Evolutionary conservation across 371 early-diverging fungal species (phyloP).

Genomic region (Coemansia sp.): DNA sequence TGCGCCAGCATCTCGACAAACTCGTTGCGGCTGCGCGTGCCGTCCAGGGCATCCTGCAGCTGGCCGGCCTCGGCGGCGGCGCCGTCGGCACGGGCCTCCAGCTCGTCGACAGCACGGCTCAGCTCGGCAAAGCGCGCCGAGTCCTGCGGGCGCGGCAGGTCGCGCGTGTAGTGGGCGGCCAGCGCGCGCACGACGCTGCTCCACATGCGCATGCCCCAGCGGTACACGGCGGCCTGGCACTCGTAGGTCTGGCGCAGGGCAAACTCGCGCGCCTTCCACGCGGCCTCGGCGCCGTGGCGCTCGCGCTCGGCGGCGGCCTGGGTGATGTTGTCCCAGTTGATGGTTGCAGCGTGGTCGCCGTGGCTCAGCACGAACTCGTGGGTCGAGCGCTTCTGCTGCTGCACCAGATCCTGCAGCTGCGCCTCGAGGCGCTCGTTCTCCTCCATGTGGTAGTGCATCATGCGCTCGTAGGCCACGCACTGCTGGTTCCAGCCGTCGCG

Average conservation of each 20-base stretch:
- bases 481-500: constrained; percentile 44
- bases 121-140: constrained; percentile 6
- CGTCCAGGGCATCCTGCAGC: constrained; percentile 14
- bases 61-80: constrained; percentile 8
- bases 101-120: constrained; percentile 19
- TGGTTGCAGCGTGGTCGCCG: constrained; percentile 13
- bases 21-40: background rate
- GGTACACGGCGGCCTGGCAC: constrained; percentile 27
- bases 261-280: constrained; percentile 19
- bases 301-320: constrained; percentile 18
- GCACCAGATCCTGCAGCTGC: constrained; percentile 10
- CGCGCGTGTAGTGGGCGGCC: constrained; percentile 1
- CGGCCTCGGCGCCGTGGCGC: constrained; percentile 13
- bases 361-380: constrained; percentile 11
- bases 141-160: background rate
- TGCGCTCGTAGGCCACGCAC: constrained; percentile 13
- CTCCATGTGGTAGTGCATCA: constrained; percentile 16
- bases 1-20: constrained; percentile 7
- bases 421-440: constrained; percentile 19
- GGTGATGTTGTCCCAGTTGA: constrained; percentile 28
- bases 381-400: constrained; percentile 21
- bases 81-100: constrained; percentile 22
- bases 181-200: constrained; percentile 19
- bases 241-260: constrained; percentile 29
- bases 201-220: constrained; percentile 35